These are phyloP conservation scores for Starmera stellimalicola DNA, from an alignment of 1,139 yeast genomes.

Conservation along the genomic window DNA sequence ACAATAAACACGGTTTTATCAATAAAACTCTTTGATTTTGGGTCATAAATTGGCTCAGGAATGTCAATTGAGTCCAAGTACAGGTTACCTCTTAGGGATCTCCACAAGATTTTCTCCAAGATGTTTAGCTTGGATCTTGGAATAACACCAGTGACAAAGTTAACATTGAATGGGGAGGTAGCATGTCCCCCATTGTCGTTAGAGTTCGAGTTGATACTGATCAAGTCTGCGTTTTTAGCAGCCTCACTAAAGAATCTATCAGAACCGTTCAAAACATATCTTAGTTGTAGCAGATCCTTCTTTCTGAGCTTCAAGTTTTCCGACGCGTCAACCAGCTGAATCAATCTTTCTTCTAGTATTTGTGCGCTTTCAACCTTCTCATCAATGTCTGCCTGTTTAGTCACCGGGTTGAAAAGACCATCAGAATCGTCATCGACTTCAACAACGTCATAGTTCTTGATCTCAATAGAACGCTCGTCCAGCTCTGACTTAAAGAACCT, in stretches of 20 bases:
- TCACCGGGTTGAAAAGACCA: conserved; percentile 15
- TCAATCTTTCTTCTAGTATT: conserved; percentile 47
- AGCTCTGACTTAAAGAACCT: conserved; percentile 34
- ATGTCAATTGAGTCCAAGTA: conserved; percentile 66
- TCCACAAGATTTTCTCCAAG: conserved; percentile 85
- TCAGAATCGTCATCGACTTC: conserved; percentile 26
- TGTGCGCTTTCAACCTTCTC: conserved; percentile 62
- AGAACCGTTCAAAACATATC: conserved; percentile 61
- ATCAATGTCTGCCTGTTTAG: conserved; percentile 57
- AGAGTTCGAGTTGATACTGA: conserved; percentile 22
- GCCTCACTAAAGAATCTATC: conserved; percentile 52
- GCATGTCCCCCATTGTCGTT: conserved; percentile 17
- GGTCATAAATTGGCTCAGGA: conserved; percentile 45
- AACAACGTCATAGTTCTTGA: conserved; percentile 34
- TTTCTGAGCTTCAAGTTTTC: conserved; percentile 45
- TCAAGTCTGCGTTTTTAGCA: conserved; percentile 17
- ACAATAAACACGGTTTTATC: conserved; percentile 71
- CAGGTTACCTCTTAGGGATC: conserved; percentile 84
- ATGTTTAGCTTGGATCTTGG: conserved; percentile 59
- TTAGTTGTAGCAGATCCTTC: conserved; percentile 50
- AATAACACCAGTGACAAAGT: conserved; percentile 78
- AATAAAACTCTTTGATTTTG: conserved; percentile 37
- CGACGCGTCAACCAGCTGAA: conserved; percentile 46
- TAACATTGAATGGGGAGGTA: conserved; percentile 27
- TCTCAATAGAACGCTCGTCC: conserved; percentile 36